Evolutionary conservation across 2,329 filamentous ascomycete genomes (phyloP).

Genomic region (Venturia aucupariae): DNA sequence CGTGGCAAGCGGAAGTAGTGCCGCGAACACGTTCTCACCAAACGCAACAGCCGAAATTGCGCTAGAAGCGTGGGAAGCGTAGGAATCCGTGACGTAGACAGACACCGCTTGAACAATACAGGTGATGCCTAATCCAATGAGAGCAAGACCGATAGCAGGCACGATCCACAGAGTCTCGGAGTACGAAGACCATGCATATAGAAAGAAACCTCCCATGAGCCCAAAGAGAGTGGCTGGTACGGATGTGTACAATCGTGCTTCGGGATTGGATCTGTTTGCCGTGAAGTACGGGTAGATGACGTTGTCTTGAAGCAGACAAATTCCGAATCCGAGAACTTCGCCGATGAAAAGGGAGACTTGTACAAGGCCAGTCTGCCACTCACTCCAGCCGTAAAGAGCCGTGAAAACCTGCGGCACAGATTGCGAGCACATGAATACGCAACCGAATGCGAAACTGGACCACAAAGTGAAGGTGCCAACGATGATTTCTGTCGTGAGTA

Average conservation of each 20-base stretch:
- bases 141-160: conserved; percentile 37
- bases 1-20: conserved; percentile 39
- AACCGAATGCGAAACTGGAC: conserved; percentile 39
- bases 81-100: conserved; percentile 43
- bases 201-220: conserved; percentile 41
- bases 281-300: conserved; percentile 17
- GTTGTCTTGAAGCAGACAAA: conserved; percentile 27
- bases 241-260: conserved; percentile 37
- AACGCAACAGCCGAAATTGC: conserved; percentile 41
- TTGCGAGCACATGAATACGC: conserved; percentile 42
- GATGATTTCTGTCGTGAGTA: conserved; percentile 42
- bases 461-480: conserved; percentile 40
- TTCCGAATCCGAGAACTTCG: conserved; percentile 33
- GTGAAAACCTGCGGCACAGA: conserved; percentile 36
- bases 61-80: conserved; percentile 41
- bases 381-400: conserved; percentile 31
- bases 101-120: conserved; percentile 37
- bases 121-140: conserved; percentile 43
- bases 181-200: conserved; percentile 42
- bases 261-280: conserved; percentile 28
- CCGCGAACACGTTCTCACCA: conserved; percentile 41
- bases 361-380: conserved; percentile 36
- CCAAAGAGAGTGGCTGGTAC: conserved; percentile 37
- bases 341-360: conserved; percentile 38
- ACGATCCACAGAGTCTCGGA: conserved; percentile 37